Evolutionary conservation across 2,329 filamentous ascomycete species (phyloP).

Genomic region (Hyphodiscus sp.): DNA sequence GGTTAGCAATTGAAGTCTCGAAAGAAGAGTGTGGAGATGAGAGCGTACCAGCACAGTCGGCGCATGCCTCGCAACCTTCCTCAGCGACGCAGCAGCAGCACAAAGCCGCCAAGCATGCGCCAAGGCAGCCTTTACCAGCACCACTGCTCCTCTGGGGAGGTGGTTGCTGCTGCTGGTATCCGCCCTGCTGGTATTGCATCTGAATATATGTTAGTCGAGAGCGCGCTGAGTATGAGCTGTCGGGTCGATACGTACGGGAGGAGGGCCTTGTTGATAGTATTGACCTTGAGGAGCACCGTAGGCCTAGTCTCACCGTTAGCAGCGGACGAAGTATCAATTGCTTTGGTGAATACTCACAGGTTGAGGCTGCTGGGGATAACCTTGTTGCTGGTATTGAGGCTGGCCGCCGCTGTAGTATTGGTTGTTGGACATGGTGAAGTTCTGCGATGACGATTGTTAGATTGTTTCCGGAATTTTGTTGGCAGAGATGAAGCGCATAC

Average conservation of each 20-base stretch:
- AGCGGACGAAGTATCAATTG: not conserved
- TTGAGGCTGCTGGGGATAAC: not conserved
- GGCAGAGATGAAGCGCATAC: not conserved
- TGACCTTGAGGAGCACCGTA: not conserved
- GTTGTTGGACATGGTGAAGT: constrained; percentile 15
- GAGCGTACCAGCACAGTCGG: constrained; percentile 34
- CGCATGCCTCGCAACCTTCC: constrained; percentile 44
- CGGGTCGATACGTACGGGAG: constrained; percentile 11
- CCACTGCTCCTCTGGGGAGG: constrained; percentile 32
- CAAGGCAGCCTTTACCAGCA: constrained; percentile 36
- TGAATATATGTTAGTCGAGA: constrained; percentile 31
- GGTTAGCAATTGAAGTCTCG: constrained; percentile 6
- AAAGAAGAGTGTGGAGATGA: not conserved
- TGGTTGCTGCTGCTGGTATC: constrained; percentile 29
- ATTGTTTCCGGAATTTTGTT: not conserved
- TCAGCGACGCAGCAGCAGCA: constrained; percentile 47
- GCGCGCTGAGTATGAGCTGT: not conserved
- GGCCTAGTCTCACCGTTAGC: not conserved
- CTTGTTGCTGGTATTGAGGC: constrained; percentile 18
- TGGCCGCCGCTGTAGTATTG: constrained; percentile 35
- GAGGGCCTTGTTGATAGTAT: constrained; percentile 14
- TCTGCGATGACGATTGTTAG: not conserved
- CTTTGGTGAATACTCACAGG: not conserved
- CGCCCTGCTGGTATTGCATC: constrained; percentile 35
- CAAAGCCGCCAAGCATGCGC: constrained; percentile 40